Evolutionary conservation across 2,329 filamentous ascomycete species (phyloP), one percentile per base, ranked within the genome.

Genomic region (Pestalotiopsis fici): DNA sequence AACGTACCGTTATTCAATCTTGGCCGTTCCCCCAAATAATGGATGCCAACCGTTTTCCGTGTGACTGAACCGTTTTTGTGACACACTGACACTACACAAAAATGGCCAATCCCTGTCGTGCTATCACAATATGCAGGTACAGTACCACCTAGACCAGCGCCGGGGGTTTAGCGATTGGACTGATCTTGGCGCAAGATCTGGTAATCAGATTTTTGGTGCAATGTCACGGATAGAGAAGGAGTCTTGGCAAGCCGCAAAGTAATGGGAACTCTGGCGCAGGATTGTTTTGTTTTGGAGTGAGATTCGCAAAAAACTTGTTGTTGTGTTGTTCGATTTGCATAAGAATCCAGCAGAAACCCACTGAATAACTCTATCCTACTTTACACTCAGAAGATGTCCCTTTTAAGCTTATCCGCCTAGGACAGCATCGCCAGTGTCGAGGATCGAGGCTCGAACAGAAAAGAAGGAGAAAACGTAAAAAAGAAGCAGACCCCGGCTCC

Each of bases 361-460:
- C 59, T 1, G n/a, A 62, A 62, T 62, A 62, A 62, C 59, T 62
- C 37, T 62, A 43, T 62, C 37, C 60, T 43, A 13, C 60, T 63
- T 50, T 50, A 35, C 12, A 63, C 6, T 63, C 15, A 47, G 2
- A 47, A 47, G 60, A 47, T 63, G 60, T 25, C 12, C 37, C 39
- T 47, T 43, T 54, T 54, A 64, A 64, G 47, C 47, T 54, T 64
- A 54, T 64, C 21, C 61, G 50, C 39, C 21, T 50, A 50, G 43
- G 43, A 50, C 9, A 50, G 43, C 43, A 50, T 50, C 43, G 43
- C n/a, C 43, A 18, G 1, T n/a, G n/a, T n/a, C 15, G 18, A 18
- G 18, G 18, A 21, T 27, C 55, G 55, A 31, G 23, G 6, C 55
- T 27, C 23, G 55, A 27, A 50, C 43, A 50, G n/a, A 50, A 50